These are phyloP conservation scores for Chytridiales sp. DNA, from an alignment of 371 early-diverging fungal genomes.

Conservation along the genomic window DNA sequence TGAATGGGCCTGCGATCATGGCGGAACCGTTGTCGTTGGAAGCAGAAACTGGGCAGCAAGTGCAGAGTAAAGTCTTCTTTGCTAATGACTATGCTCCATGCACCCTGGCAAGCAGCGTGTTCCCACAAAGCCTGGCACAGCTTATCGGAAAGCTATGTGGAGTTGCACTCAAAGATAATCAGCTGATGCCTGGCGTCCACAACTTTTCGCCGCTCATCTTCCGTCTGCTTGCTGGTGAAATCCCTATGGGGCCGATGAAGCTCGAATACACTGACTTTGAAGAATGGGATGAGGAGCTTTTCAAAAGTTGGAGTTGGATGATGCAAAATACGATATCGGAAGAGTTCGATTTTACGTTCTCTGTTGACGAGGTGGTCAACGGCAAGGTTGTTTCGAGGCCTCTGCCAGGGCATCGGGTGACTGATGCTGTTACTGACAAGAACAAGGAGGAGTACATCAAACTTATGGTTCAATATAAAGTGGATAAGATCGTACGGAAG, in stretches of 20 bases:
- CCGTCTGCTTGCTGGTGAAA: conserved; percentile 5
- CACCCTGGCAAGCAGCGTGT: neutral
- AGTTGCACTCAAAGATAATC: conserved; percentile 10
- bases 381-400: conserved; percentile 12
- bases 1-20: too few relatives aligned
- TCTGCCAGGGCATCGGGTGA: neutral
- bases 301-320: conserved; percentile 20
- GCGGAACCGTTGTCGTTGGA: neutral
- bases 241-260: neutral
- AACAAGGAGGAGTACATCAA: conserved; percentile 17
- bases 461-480: conserved; percentile 3
- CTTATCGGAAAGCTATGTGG: conserved; percentile 15
- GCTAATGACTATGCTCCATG: neutral
- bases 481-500: conserved; percentile 3
- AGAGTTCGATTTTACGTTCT: conserved; percentile 3
- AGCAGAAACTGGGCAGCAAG: neutral
- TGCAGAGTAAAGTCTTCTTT: neutral
- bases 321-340: neutral
- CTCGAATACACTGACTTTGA: conserved; percentile 15
- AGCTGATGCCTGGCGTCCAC: conserved; percentile 14
- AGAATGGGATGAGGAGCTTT: conserved; percentile 10
- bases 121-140: neutral
- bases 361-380: neutral
- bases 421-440: conserved; percentile 9
- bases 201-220: conserved; percentile 7